Evolutionary conservation across 805 yeast genomes (phyloP), one percentile per base, ranked within the genome.

Genomic region (Torulaspora franciscae): DNA sequence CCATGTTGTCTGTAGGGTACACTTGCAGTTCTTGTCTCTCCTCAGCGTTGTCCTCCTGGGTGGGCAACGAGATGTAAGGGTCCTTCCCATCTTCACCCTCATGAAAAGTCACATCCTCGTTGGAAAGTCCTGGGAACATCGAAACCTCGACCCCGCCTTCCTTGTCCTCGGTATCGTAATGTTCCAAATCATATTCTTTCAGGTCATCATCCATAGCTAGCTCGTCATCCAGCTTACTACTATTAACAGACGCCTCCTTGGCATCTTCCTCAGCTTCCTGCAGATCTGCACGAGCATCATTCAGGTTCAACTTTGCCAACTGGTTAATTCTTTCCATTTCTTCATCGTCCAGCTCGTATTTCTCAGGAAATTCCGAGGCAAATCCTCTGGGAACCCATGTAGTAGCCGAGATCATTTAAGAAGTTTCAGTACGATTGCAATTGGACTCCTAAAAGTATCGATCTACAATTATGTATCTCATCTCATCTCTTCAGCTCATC

Each of bases 301-400:
- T 75, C 39, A 93, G 70, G 62, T 90, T 87, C 55, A 89, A 71
- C 47, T 83, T 78, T 42, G 98, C 95, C 79, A 93, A 75, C 53
- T 81, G 79, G 50, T 82, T 78, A 62, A 93, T 89, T 68, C 97
- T 77, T 46, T 80, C 91, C 86, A 93, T 82, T 68, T 93, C 99
- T 48, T 78, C 91, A 50, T 93, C 98, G 55, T 89, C 82, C 43
- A 91, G 70, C 54, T 87, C 95, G 58, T 88, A 89, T 60, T 84
- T 79, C 58, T 80, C 87, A 5, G 99, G 98, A 61, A 83, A 86
- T 65, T 90, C 97, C 30, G 95, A 78, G 24, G 99, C 95, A 65
- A 75, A 85, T 4, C 99, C 99, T 59, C 96, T 79, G 40, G 98
- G 97, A 19, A 91, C 96, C 98, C 99, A 93, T 41, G 82, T 72